Base-by-base conservation (phyloP, 192 early-diverging fungal species). In the Backusella liffmaniae region DNA sequence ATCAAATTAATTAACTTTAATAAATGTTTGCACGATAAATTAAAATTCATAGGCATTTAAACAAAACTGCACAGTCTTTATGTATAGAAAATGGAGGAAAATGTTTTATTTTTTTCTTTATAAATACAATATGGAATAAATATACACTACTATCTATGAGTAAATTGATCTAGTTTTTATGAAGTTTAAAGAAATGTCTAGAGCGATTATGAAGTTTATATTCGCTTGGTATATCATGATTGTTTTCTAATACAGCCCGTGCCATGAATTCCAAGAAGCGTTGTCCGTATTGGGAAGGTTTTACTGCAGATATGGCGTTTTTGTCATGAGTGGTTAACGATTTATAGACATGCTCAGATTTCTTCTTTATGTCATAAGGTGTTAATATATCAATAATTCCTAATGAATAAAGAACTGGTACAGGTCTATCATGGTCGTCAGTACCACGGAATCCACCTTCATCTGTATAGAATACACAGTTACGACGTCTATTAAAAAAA, bases 341-440 rank as follows among this genome's bases (percentile, higher is more conserved):
- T 83, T 97, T 99, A 87, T 92, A 96, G 29, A 93, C 81, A 75
- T 96, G 94, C 79, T 99, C 98, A 41, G 92, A 74, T 78, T 93
- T 93, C 86, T 99, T 99, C 70, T 89, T 83, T 34, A 89, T 80
- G 82, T 96, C 93, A 85, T 98, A 99, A 4, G 94, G 91, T n/a
- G 98, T 99, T 70, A 99, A 88, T 56, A 99, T 99, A 77, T 99
- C 98, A 71, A 99, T 99, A 74, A 98, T 92, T 18, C 97, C 97
- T 72, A 99, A 88, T 76, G 96, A 98, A 85, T 99, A 99, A 9
- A 98, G 86, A 68, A 92, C 84, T 66, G 88, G 85, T 9, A 87
- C 79, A 2, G 92, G 88, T 66, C 87, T 79, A 77, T 97, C 91
- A 44, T 82, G 67, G 66, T 90, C 89, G 76, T 94, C 94, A 1